Base-by-base conservation (phyloP, 2,329 filamentous ascomycete genomes). In the Cordyceps militaris region DNA sequence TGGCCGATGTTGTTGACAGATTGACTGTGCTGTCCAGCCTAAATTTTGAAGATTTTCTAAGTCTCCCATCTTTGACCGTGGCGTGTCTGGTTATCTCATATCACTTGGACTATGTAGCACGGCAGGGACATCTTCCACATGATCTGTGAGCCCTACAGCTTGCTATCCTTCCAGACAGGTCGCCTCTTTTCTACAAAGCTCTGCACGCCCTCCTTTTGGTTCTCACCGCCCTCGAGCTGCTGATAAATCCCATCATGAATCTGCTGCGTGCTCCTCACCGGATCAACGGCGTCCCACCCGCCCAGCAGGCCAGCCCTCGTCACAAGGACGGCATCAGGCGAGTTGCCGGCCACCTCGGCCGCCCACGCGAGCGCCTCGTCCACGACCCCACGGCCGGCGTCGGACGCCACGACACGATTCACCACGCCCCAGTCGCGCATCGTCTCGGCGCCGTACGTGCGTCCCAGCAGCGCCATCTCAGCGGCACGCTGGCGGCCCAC, bases 101-200 rank as follows among this genome's bases (percentile, higher is more conserved):
- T n/a, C n/a, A n/a, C n/a, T n/a, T n/a, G n/a, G n/a, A n/a, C n/a
- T n/a, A n/a, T n/a, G 34, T n/a, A 38, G 14, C n/a, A n/a, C 34
- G 11, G 28, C 6, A 32, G 5, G 16, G 34, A 1, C 14, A 38
- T 38, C 14, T 38, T n/a, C n/a, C n/a, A n/a, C 14, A n/a, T 13
- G 6, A n/a, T 38, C 32, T 36, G n/a, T 4, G 1, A 14, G 11
- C 14, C 14, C 16, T 70, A 86, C 63, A 86, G 64, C 69, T 84
- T 85, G 66, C 82, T 85, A 58, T 83, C 75, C 65, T 76, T 80
- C 87, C 88, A 92, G 38, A 75, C 75, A 1, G 88, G 82, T 71
- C 81, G 79, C 66, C 87, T 77, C 78, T 85, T 90, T 77, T 91
- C 87, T 19, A 88, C 85, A 74, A 93, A 93, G 60, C 87, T 88